Conservation (phyloP, 805 yeast genomes). For the Candida ortonii region DNA sequence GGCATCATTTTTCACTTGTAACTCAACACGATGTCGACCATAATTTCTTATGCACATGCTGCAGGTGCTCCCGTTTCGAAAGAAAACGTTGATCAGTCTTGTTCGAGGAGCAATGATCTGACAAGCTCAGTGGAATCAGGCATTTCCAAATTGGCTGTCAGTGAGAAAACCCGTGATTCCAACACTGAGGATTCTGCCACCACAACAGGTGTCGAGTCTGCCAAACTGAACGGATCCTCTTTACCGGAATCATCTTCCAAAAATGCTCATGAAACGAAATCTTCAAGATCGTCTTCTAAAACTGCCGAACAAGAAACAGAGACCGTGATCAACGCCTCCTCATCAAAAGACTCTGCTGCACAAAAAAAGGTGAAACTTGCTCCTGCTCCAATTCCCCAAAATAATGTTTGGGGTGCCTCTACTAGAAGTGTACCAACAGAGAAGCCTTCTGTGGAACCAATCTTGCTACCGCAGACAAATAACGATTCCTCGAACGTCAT, state of each 20-base stretch:
- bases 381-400: slow-evolving; percentile 65
- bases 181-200: too few relatives aligned
- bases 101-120: slow-evolving; percentile 7
- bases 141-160: slow-evolving; percentile 11
- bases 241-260: too few relatives aligned
- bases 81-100: too few relatives aligned
- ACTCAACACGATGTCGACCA: slow-evolving; percentile 23
- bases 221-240: too few relatives aligned
- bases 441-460: slow-evolving; percentile 38
- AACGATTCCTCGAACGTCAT: slow-evolving; percentile 16
- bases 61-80: slow-evolving; percentile 27
- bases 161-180: slow-evolving; percentile 8
- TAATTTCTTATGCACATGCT: slow-evolving; percentile 33
- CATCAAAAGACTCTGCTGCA: too few relatives aligned
- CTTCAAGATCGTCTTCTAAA: slow-evolving; percentile 7
- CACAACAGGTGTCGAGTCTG: too few relatives aligned
- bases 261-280: slow-evolving; percentile 13
- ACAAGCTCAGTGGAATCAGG: slow-evolving; percentile 13
- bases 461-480: slow-evolving; percentile 26
- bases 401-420: slow-evolving; percentile 56
- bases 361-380: slow-evolving; percentile 39
- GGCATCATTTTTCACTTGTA: too few relatives aligned
- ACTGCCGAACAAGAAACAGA: too few relatives aligned
- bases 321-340: too few relatives aligned
- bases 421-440: slow-evolving; percentile 29